Base-by-base conservation (phyloP, 345 rosid genomes). In the Mercurialis annua region DNA sequence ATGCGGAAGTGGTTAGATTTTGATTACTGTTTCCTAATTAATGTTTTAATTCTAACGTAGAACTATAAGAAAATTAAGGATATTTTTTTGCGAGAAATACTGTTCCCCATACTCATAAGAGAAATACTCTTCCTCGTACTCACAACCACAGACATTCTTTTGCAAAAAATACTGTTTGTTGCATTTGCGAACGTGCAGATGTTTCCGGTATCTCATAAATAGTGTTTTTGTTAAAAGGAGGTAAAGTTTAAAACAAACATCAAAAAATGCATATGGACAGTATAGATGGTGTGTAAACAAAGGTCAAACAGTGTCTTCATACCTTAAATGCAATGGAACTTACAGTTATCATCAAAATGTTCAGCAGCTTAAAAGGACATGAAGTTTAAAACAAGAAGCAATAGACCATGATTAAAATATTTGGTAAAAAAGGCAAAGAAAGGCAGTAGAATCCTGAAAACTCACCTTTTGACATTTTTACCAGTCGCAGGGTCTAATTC, bases 401-500 rank as follows among this genome's bases (percentile, higher is more conserved):
- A 34, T 2, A n/a, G 11, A 12, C 18, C 10, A 1, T 10, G 11
- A 20, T 29, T 16, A 34, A 33, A n/a, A 33, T 3, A 9, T 51
- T 23, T 36, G 8, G 44, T 4, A 33, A 49, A 2, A 21, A 18
- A 12, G 7, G 10, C 5, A 21, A 31, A 48, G 8, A 23, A 48
- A 0, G 14, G 30, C 31, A 27, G 3, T 10, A 2, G 42, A 14
- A 0, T 27, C 31, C 26, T 30, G 52, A 49, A 62, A 24, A 2
- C 68, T 73, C 76, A 91, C 97, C 90, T 83, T 27, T 70, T 72
- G 31, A 81, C 73, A 30, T 38, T 80, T 53, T 43, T 49, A 43
- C 84, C 78, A 7, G 68, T 79, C 64, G 2, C 42, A 50, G 67
- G 83, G 66, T 88, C 87, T 15, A 86, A 57, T 76, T 87, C 94